These are phyloP conservation scores for Stachybotrys elegans DNA, from an alignment of 2,329 filamentous ascomycete species.

Conservation along the genomic window DNA sequence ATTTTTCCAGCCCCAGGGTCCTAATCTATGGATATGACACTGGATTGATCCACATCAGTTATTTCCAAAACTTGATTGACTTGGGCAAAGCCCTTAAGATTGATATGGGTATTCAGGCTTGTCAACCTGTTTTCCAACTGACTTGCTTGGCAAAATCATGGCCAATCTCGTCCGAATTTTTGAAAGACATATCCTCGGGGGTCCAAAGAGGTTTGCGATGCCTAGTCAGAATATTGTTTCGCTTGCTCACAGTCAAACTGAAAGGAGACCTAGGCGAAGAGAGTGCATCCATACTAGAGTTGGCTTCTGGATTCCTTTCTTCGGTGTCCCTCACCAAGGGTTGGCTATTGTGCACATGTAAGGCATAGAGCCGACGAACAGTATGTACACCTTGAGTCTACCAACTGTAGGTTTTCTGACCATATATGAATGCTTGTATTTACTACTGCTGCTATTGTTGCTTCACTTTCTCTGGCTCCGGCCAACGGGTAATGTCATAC, in stretches of 20 bases:
- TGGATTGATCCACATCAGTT: not conserved
- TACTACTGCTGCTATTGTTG: too few relatives aligned
- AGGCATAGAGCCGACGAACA: too few relatives aligned
- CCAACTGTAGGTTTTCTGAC: too few relatives aligned
- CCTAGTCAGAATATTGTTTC: not conserved
- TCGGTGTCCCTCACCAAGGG: constrained; percentile 11
- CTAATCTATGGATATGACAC: constrained; percentile 8
- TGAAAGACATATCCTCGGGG: constrained; percentile 11
- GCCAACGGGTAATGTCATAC: too few relatives aligned
- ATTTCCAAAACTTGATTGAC: constrained; percentile 10
- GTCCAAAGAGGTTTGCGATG: constrained; percentile 8
- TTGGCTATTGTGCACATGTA: too few relatives aligned
- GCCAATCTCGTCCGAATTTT: constrained; percentile 5
- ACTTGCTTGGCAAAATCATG: not conserved
- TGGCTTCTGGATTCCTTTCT: constrained; percentile 5
- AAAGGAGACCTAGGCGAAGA: not conserved
- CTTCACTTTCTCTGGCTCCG: too few relatives aligned
- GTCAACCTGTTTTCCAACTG: too few relatives aligned
- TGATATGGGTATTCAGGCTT: too few relatives aligned
- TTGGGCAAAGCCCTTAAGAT: constrained; percentile 3
- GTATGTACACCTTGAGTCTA: too few relatives aligned
- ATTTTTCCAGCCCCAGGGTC: constrained; percentile 3
- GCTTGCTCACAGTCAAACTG: not conserved
- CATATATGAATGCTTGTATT: too few relatives aligned
- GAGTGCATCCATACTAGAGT: not conserved